These are phyloP conservation scores for Fraxinus greggii DNA, from an alignment of 305 asterid genomes.

Conservation along the genomic window DNA sequence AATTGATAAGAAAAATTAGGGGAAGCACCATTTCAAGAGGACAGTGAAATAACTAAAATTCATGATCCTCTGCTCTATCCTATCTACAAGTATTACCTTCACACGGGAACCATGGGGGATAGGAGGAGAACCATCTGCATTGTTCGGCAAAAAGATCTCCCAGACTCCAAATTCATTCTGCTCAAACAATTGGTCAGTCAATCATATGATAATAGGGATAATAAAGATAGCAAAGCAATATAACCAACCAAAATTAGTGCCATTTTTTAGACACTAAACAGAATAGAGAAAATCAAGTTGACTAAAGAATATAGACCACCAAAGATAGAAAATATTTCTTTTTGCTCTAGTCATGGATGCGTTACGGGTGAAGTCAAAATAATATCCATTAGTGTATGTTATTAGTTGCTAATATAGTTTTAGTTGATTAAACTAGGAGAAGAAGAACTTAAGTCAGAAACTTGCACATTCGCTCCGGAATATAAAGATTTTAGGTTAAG, in stretches of 20 bases:
- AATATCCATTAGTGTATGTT: neutral
- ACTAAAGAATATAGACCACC: constrained; percentile 2
- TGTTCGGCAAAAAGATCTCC: constrained; percentile 96
- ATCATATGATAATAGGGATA: constrained; percentile 15
- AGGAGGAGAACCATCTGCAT: constrained; percentile 89
- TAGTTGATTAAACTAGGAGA: neutral
- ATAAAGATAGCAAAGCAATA: constrained; percentile 13
- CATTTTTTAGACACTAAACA: constrained; percentile 9
- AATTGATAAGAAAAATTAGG: neutral
- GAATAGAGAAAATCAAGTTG: constrained; percentile 12
- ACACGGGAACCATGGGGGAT: constrained; percentile 96
- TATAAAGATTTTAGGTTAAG: neutral
- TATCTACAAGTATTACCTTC: constrained; percentile 56
- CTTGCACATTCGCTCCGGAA: neutral
- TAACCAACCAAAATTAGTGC: constrained; percentile 10
- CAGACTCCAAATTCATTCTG: constrained; percentile 98
- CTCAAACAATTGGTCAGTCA: constrained; percentile 35
- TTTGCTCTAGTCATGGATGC: neutral
- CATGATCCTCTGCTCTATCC: constrained; percentile 7
- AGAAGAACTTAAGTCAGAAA: neutral
- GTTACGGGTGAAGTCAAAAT: neutral
- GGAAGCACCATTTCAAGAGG: neutral
- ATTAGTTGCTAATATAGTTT: neutral
- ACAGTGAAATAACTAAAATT: neutral
- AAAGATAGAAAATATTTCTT: neutral